These are phyloP conservation scores for Termitomyces sp. DNA, from an alignment of 768 basidiomycete genomes.

Conservation along the genomic window DNA sequence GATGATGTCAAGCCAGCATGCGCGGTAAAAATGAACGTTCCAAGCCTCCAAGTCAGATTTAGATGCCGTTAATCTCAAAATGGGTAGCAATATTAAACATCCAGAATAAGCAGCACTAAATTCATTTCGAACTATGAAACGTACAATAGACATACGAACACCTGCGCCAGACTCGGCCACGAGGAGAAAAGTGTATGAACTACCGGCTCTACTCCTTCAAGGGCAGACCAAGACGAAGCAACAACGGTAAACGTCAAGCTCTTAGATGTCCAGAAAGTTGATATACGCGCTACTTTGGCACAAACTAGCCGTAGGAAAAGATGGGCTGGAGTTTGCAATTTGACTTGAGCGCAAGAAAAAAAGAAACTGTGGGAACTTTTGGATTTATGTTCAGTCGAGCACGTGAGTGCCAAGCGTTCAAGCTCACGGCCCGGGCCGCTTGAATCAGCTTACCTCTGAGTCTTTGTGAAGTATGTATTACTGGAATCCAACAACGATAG, in stretches of 20 bases:
- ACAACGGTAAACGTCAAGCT: slow-evolving; percentile 24
- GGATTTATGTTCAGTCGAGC: not conserved
- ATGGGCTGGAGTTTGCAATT: slow-evolving; percentile 33
- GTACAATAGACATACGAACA: not conserved
- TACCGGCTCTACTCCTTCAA: slow-evolving; percentile 35
- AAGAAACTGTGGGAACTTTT: slow-evolving; percentile 9
- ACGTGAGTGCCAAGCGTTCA: no score
- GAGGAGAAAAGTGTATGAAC: slow-evolving; percentile 23
- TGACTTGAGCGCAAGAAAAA: slow-evolving; percentile 41
- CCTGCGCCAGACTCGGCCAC: not conserved
- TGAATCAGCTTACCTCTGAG: no score
- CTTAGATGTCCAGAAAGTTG: slow-evolving; percentile 30
- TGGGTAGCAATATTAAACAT: not conserved
- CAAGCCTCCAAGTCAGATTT: no score
- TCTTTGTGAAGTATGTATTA: no score
- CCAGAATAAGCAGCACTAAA: not conserved
- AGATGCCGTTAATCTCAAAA: no score
- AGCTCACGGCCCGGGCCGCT: no score
- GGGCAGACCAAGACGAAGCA: slow-evolving; percentile 18
- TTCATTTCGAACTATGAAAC: not conserved
- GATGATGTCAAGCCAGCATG: not conserved
- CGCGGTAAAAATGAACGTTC: no score
- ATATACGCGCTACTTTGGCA: slow-evolving; percentile 42
- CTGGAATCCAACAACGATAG: no score
- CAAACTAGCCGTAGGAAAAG: slow-evolving; percentile 30